Evolutionary conservation across 352 stramenopile species (phyloP).

Genomic region (Aphanomyces astaci): DNA sequence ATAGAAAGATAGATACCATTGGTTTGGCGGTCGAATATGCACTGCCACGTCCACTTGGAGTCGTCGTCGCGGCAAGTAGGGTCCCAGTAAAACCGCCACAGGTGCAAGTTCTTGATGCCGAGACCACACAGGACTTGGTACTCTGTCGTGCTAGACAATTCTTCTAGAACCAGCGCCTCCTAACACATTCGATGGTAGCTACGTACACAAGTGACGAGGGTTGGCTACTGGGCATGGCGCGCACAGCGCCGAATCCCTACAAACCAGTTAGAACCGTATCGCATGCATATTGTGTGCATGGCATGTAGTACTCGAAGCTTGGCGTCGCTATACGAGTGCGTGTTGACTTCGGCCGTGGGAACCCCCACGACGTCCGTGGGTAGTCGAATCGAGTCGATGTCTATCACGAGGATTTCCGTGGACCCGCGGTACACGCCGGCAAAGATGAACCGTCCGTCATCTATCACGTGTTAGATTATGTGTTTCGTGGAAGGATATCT

Average conservation of each 20-base stretch:
- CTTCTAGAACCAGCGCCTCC: too few species aligned
- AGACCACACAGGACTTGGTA: slow-evolving; percentile 76
- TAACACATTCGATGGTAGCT: too few species aligned
- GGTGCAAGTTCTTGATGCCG: slow-evolving; percentile 81
- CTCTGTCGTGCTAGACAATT: slow-evolving; percentile 35
- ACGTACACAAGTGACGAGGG: slow-evolving; percentile 27
- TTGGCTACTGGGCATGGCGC: slow-evolving; percentile 41
- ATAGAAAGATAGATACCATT: slow-evolving; percentile 35
- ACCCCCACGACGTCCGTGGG: slow-evolving; percentile 38
- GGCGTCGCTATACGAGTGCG: slow-evolving; percentile 68
- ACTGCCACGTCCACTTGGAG: slow-evolving; percentile 64
- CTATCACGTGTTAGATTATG: slow-evolving; percentile 19
- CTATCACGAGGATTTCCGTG: slow-evolving; percentile 77
- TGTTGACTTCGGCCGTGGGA: slow-evolving; percentile 42
- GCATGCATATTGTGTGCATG: too few species aligned
- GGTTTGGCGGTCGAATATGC: slow-evolving; percentile 79
- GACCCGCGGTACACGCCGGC: slow-evolving; percentile 76
- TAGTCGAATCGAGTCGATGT: slow-evolving; percentile 71
- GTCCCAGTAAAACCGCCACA: slow-evolving; percentile 73
- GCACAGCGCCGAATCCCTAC: slow-evolving; percentile 74
- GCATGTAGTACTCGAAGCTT: slow-evolving; percentile 47
- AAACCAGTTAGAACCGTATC: too few species aligned
- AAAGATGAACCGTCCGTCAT: slow-evolving; percentile 80
- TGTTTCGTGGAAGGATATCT: too few species aligned
- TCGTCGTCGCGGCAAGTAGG: slow-evolving; percentile 24